Conservation (phyloP, 2,329 filamentous ascomycete genomes). For the Hortaea sp. region DNA sequence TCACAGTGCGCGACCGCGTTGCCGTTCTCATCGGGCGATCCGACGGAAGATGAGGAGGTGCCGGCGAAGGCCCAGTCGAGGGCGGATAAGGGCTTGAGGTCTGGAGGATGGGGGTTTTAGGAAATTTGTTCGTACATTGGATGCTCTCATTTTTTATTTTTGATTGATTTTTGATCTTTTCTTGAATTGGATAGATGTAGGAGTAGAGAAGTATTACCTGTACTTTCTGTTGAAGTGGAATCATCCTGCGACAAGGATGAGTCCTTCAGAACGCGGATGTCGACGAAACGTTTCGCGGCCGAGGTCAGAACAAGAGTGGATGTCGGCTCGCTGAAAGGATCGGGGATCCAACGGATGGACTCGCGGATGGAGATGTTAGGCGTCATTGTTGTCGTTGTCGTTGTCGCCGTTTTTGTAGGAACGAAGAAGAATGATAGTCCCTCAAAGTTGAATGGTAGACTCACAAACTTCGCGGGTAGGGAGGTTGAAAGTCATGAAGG, state of each 20-base stretch:
- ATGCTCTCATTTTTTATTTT: too few species aligned
- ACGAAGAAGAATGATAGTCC: too few species aligned
- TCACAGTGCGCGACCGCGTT: conserved; percentile 20
- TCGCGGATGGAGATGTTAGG: conserved; percentile 46
- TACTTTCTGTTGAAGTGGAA: neutral
- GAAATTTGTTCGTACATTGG: too few species aligned
- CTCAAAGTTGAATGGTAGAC: too few species aligned
- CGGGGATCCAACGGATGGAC: conserved; percentile 50
- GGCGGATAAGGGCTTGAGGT: conserved; percentile 20
- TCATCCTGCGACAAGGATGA: conserved; percentile 5
- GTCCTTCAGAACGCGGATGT: conserved; percentile 44
- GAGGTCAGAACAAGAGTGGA: conserved; percentile 56
- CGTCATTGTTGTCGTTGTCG: conserved; percentile 8
- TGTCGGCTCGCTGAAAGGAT: conserved; percentile 47
- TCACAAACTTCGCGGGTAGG: too few species aligned
- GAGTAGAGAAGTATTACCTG: neutral
- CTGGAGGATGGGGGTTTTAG: conserved; percentile 2
- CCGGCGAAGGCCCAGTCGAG: conserved; percentile 61
- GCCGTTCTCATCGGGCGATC: conserved; percentile 1
- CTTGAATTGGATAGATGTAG: neutral
- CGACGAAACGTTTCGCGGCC: conserved; percentile 48
- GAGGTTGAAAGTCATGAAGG: too few species aligned
- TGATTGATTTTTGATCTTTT: neutral
- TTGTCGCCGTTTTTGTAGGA: neutral
- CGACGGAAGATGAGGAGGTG: conserved; percentile 32